These are phyloP conservation scores for Hibiscus mutabilis DNA, from an alignment of 345 rosid species.

Conservation along the genomic window DNA sequence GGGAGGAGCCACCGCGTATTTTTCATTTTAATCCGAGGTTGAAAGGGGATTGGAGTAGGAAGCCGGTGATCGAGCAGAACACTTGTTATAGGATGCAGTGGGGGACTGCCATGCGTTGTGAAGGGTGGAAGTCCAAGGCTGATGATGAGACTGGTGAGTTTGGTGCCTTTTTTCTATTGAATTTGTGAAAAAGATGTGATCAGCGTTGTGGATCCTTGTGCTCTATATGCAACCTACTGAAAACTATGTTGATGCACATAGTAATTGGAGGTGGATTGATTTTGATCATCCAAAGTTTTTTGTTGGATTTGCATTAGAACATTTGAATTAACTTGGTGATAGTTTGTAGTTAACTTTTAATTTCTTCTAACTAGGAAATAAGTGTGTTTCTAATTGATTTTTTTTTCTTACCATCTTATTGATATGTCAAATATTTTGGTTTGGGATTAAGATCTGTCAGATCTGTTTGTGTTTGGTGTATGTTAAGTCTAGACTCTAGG, in stretches of 20 bases:
- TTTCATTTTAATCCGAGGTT: conserved; percentile 88
- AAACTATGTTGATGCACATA: not conserved
- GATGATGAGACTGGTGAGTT: conserved; percentile 79
- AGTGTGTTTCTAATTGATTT: not conserved
- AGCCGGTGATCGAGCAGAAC: conserved; percentile 89
- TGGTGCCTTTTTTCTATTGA: not conserved
- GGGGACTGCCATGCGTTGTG: conserved; percentile 79
- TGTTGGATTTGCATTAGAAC: too few relatives aligned
- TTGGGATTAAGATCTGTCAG: not conserved
- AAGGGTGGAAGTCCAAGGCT: conserved; percentile 70
- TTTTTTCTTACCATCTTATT: too few relatives aligned
- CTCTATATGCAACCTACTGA: not conserved
- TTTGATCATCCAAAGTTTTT: not conserved
- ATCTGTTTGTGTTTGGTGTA: not conserved
- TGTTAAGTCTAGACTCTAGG: not conserved
- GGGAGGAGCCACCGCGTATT: conserved; percentile 94
- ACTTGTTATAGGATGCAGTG: conserved; percentile 95
- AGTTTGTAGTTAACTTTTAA: too few relatives aligned
- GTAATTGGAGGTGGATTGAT: too few relatives aligned
- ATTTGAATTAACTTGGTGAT: too few relatives aligned
- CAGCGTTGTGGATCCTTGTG: not conserved
- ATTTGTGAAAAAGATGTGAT: not conserved
- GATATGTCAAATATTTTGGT: not conserved
- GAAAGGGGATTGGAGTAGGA: conserved; percentile 81
- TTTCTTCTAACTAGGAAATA: too few relatives aligned